phyloP scores from a whole-genome alignment of 148 eudicot species.

The Drosera capensis region DNA sequence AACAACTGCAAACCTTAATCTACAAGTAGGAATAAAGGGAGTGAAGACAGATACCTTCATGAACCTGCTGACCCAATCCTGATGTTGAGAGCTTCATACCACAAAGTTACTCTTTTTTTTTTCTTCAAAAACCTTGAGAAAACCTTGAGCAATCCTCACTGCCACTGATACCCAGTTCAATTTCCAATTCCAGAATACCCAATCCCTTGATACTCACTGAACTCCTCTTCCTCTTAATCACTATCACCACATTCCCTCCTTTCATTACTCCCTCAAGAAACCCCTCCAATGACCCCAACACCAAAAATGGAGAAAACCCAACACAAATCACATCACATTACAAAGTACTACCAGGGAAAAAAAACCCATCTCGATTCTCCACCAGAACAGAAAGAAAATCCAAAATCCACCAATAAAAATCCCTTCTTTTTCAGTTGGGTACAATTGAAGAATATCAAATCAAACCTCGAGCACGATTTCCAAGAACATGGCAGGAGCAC shows the following conservation, averaged over 20 bases:
- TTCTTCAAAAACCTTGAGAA: constrained; percentile 7
- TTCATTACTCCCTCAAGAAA: constrained; percentile 11
- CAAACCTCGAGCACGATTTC: constrained; percentile 6
- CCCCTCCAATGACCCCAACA: background rate
- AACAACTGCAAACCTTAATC: background rate
- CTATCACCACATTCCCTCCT: constrained; percentile 14
- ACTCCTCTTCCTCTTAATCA: constrained; percentile 1
- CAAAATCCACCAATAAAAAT: background rate
- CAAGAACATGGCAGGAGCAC: background rate
- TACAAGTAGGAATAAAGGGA: background rate
- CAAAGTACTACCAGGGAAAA: too few relatives aligned
- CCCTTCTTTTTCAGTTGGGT: background rate
- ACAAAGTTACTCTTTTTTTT: constrained; percentile 6
- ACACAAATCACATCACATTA: background rate
- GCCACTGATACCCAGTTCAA: constrained; percentile 9
- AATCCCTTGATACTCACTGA: constrained; percentile 20
- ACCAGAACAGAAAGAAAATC: background rate
- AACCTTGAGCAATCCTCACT: constrained; percentile 16
- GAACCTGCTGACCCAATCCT: constrained; percentile 25
- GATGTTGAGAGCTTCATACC: constrained; percentile 47
- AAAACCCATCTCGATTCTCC: too few relatives aligned
- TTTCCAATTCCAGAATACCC: constrained; percentile 7
- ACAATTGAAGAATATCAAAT: background rate
- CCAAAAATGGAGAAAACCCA: background rate
- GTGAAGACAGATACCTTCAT: constrained; percentile 22